Conservation (phyloP, 1,139 yeast species). For the Blastobotrys proliferans region DNA sequence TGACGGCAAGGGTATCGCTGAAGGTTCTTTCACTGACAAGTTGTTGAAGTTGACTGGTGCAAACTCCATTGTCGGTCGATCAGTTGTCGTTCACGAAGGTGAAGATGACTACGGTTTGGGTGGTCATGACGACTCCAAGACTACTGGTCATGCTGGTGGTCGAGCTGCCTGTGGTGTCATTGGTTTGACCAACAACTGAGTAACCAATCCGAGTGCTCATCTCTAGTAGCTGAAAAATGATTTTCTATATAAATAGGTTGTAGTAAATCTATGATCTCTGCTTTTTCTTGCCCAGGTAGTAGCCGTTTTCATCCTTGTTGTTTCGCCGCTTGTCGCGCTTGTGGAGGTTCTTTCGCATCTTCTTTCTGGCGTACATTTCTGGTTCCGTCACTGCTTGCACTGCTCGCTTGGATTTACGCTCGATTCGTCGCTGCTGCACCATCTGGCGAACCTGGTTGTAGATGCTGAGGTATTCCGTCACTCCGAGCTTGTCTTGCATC, state of each 20-base stretch:
- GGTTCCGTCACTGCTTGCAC: conserved; percentile 78
- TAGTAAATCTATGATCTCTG: conserved; percentile 26
- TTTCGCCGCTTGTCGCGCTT: conserved; percentile 66
- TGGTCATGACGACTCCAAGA: conserved; percentile 87
- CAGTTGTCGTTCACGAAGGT: conserved; percentile 94
- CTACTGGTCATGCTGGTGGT: conserved; percentile 98
- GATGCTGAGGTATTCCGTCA: conserved; percentile 61
- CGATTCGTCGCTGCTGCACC: conserved; percentile 62
- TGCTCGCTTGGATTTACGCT: conserved; percentile 72
- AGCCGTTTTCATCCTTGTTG: conserved; percentile 73
- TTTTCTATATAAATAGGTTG: background rate
- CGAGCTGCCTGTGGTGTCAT: conserved; percentile 99
- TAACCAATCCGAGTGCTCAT: background rate
- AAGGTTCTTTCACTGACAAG: conserved; percentile 77
- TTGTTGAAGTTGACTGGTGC: conserved; percentile 79
- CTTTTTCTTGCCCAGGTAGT: conserved; percentile 63
- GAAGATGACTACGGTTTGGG: conserved; percentile 96
- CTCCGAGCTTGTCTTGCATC: conserved; percentile 68
- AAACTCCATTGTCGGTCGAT: conserved; percentile 86
- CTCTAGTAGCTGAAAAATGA: background rate
- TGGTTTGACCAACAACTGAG: conserved; percentile 43
- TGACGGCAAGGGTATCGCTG: conserved; percentile 82
- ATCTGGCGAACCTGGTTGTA: conserved; percentile 60
- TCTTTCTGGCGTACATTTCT: conserved; percentile 71
- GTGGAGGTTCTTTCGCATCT: conserved; percentile 69